Conservation (phyloP, 2,329 filamentous ascomycete species). For the Ceratocystis alfenasii region DNA sequence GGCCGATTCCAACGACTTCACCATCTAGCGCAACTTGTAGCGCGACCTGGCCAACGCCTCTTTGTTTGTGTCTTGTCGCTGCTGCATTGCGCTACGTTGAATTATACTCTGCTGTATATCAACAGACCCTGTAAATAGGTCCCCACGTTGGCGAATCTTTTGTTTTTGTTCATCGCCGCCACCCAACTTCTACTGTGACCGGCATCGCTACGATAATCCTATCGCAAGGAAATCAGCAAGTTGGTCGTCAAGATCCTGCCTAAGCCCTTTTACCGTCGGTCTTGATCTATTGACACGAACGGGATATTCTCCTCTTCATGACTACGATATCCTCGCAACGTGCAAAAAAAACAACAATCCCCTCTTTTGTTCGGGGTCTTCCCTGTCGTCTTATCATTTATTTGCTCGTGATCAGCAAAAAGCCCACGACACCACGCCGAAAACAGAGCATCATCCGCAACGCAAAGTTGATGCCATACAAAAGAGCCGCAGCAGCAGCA, state of each 20-base stretch:
- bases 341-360: neutral
- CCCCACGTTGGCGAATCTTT: neutral
- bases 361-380: neutral
- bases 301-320: neutral
- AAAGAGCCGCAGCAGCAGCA: neutral
- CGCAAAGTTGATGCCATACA: neutral
- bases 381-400: neutral
- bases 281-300: neutral
- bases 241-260: too few species aligned
- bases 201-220: neutral
- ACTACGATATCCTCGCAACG: neutral
- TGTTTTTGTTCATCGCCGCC: neutral
- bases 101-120: neutral
- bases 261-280: too few species aligned
- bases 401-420: neutral
- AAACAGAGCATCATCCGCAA: neutral
- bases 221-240: neutral
- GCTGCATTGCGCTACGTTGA: neutral
- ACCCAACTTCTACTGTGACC: neutral
- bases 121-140: neutral
- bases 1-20: neutral
- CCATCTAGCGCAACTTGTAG: neutral
- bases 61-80: neutral
- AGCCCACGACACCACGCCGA: neutral
- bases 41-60: neutral